Percentiles rank a stretch among this genome's conserved stretches.
Conservation (phyloP, 495 filamentous ascomycete genomes). For the Penicillium salamii region DNA sequence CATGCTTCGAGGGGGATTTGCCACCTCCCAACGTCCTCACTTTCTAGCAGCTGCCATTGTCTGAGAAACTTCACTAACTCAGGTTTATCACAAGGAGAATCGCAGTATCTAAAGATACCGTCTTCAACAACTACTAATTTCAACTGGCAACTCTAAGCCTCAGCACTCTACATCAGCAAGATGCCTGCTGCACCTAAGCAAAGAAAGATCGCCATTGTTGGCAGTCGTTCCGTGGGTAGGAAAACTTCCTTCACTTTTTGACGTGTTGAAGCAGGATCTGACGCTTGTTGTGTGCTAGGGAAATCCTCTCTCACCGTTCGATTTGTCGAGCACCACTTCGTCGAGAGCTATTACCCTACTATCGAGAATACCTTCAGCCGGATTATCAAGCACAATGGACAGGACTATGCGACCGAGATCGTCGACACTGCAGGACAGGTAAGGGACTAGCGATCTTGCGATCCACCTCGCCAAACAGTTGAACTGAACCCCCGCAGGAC, state of each 20-base stretch:
- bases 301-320: constrained; percentile 98
- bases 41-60: constrained; percentile 3
- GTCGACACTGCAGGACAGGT: constrained; percentile 98
- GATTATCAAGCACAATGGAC: constrained; percentile 83
- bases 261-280: background rate
- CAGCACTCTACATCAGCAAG: constrained; percentile 18
- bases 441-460: constrained; percentile 21
- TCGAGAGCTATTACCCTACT: constrained; percentile 98
- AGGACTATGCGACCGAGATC: constrained; percentile 95
- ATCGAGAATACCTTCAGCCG: constrained; percentile 99
- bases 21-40: constrained; percentile 17
- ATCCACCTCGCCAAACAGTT: background rate
- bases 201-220: constrained; percentile 96
- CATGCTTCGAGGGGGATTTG: constrained; percentile 26
- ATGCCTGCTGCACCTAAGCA: constrained; percentile 89
- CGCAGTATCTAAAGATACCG: background rate
- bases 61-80: constrained; percentile 1
- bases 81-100: background rate
- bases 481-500: constrained; percentile 55
- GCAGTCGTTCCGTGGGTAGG: constrained; percentile 95
- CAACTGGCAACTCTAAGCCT: background rate
- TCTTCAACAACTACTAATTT: background rate
- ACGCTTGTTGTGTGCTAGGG: constrained; percentile 48
- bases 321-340: constrained; percentile 96
- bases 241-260: background rate